Conservation (phyloP, 768 basidiomycete species). For the Strobilomyces confusus region DNA sequence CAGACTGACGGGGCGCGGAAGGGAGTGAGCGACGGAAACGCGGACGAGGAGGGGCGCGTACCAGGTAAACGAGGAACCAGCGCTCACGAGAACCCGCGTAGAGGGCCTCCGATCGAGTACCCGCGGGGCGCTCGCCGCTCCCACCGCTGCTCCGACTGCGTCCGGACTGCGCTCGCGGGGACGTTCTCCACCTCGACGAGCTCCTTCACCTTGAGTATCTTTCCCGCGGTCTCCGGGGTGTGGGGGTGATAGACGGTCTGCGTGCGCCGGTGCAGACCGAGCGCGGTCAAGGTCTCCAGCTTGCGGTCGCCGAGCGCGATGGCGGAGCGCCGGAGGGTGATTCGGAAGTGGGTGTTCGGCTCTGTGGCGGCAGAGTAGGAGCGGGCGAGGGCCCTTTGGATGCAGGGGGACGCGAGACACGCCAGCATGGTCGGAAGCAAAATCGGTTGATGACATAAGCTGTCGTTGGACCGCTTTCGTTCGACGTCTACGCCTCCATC, state of each 20-base stretch:
- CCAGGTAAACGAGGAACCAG: neutral
- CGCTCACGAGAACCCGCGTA: slow-evolving; percentile 20
- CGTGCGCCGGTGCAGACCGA: slow-evolving; percentile 79
- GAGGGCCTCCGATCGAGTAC: slow-evolving; percentile 50
- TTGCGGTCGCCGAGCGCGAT: slow-evolving; percentile 71
- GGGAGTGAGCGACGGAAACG: too few species aligned
- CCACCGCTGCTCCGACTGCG: slow-evolving; percentile 61
- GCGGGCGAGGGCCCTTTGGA: slow-evolving; percentile 3
- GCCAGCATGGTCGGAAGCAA: too few species aligned
- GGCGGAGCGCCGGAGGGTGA: slow-evolving; percentile 77
- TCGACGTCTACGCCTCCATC: too few species aligned
- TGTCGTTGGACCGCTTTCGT: too few species aligned
- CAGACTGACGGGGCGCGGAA: too few species aligned
- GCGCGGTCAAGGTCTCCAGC: slow-evolving; percentile 70
- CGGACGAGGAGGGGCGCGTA: too few species aligned
- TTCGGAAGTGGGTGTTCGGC: too few species aligned
- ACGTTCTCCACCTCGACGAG: slow-evolving; percentile 88
- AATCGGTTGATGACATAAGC: too few species aligned
- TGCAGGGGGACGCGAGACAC: too few species aligned
- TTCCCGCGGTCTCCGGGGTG: slow-evolving; percentile 72
- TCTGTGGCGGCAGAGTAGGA: too few species aligned
- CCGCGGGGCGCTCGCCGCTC: slow-evolving; percentile 67
- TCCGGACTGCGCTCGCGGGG: slow-evolving; percentile 57
- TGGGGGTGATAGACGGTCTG: slow-evolving; percentile 83
- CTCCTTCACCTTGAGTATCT: slow-evolving; percentile 87